These are phyloP conservation scores for Filosporella fistucella DNA, from an alignment of 495 filamentous ascomycete genomes.

Conservation along the genomic window DNA sequence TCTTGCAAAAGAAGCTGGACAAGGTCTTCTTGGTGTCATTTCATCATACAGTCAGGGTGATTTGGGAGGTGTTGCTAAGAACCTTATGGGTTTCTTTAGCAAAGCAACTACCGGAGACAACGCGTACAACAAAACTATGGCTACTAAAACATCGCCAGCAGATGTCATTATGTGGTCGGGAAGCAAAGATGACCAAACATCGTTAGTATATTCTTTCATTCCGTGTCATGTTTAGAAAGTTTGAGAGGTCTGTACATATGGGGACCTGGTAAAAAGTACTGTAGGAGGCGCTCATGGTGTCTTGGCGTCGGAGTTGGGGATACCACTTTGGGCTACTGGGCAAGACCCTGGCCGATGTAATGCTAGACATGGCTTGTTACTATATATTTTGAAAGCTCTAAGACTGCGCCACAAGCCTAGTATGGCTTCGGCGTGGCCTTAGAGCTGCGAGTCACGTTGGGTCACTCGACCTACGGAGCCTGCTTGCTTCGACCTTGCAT, in stretches of 20 bases:
- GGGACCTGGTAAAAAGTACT: slow-evolving; percentile 8
- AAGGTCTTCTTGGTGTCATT: slow-evolving; percentile 86
- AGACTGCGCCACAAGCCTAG: slow-evolving; percentile 10
- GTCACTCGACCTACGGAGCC: slow-evolving; percentile 35
- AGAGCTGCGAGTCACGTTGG: slow-evolving; percentile 54
- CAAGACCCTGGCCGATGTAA: slow-evolving; percentile 15
- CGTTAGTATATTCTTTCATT: slow-evolving; percentile 54
- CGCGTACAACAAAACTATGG: slow-evolving; percentile 69
- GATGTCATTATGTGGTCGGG: slow-evolving; percentile 98
- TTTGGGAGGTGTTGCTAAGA: slow-evolving; percentile 73
- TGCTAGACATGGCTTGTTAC: slow-evolving; percentile 17
- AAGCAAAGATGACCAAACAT: slow-evolving; percentile 94
- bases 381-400: slow-evolving; percentile 21
- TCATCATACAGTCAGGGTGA: slow-evolving; percentile 88
- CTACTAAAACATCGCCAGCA: slow-evolving; percentile 90
- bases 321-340: slow-evolving; percentile 15
- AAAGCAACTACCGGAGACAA: slow-evolving; percentile 85
- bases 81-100: slow-evolving; percentile 85
- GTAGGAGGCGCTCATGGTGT: slow-evolving; percentile 9
- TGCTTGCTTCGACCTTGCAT: not conserved
- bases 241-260: slow-evolving; percentile 4
- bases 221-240: slow-evolving; percentile 2
- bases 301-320: slow-evolving; percentile 22
- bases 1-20: slow-evolving; percentile 93
- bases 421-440: slow-evolving; percentile 39